Evolutionary conservation across 148 eudicot species (phyloP), one percentile per base, ranked within the genome.

Genomic region (Chenopodium formosanum): DNA sequence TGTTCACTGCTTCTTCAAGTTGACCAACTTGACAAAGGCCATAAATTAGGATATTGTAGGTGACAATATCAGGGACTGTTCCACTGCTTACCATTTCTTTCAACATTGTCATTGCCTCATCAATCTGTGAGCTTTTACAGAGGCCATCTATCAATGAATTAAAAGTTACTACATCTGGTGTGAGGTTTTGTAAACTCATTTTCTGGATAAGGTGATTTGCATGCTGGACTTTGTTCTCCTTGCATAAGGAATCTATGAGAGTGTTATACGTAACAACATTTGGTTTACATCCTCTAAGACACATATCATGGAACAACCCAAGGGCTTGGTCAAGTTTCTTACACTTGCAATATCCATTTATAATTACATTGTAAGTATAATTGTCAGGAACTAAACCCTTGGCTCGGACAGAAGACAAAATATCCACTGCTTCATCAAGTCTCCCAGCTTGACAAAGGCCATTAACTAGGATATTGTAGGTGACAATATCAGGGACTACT

Each of bases 361-460:
- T 62, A 7, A 62, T 53, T 13, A 72, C 31, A 37, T 50, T 77
- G 72, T 77, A 81, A 23, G 83, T 79, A 5, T 7, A 17, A 3
- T n/a, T 40, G 14, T 14, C 16, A 23, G 78, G 81, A 1, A 12
- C n/a, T 31, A 84, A 48, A 2, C 86, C 81, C 70, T 77, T 81
- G 7, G 53, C 25, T 32, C 10, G 22, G 7, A 76, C 68, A n/a
- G 7, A 29, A 25, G 62, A 17, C 40, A 80, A 80, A 11, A 73
- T 29, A 13, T 84, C 50, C 19, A 58, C 0, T 6, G 81, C 81
- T 44, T 70, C 78, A 17, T 37, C 52, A 11, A 79, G 62, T 32
- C 53, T 72, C 13, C 74, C 73, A 75, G 29, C 82, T 75, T 75
- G 44, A 72, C 71, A 84, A 29, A 74, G 22, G 8, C 86, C 83